Conservation (phyloP, 768 basidiomycete species). For the Phallus indusiatus region DNA sequence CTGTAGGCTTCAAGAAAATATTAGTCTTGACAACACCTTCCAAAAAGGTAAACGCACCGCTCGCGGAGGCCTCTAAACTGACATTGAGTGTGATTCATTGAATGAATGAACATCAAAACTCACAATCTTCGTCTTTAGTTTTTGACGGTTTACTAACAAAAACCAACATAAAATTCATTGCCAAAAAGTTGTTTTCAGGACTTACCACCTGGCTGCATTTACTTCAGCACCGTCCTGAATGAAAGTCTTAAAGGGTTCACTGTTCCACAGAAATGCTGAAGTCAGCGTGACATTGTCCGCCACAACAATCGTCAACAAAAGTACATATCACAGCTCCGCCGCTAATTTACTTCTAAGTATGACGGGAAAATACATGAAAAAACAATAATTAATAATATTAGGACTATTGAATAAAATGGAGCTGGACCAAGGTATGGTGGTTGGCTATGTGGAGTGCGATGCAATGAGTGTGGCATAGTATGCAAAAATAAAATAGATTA, state of each 20-base stretch:
- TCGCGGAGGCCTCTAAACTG: constrained; percentile 14
- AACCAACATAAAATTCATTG: neutral
- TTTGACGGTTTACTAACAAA: neutral
- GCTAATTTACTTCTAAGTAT: neutral
- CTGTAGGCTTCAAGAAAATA: constrained; percentile 44
- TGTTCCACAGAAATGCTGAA: no score
- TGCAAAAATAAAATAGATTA: neutral
- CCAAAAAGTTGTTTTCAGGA: neutral
- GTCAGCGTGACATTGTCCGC: neutral
- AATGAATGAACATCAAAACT: constrained; percentile 1
- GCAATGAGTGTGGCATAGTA: neutral
- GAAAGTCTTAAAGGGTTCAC: no score
- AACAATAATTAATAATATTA: no score
- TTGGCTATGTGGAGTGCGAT: neutral
- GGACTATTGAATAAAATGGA: neutral
- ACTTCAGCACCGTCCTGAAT: neutral
- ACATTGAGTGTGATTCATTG: neutral
- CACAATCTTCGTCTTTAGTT: constrained; percentile 10
- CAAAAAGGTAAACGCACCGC: constrained; percentile 6
- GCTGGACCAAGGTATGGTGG: neutral
- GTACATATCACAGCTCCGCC: neutral
- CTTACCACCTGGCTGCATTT: neutral
- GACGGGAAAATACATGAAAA: neutral
- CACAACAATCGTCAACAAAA: neutral
- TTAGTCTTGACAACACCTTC: neutral